Percentiles rank a stretch among this genome's conserved stretches.
phyloP scores from a whole-genome alignment of 306 rosid genomes.

The Hylodesmum podocarpum region DNA sequence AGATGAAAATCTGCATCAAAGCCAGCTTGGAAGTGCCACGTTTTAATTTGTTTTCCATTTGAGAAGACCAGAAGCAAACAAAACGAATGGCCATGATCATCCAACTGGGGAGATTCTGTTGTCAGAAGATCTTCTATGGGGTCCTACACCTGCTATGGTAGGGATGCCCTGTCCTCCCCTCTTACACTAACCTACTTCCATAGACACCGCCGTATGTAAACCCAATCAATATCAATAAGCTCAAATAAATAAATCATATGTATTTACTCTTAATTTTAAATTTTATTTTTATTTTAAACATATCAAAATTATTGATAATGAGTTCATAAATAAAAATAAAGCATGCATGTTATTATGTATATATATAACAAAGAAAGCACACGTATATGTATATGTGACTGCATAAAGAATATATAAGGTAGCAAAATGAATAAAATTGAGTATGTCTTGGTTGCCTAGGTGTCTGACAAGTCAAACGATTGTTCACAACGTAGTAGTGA shows the following conservation, averaged over 20 bases:
- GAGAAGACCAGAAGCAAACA: slow-evolving; percentile 34
- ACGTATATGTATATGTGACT: no score
- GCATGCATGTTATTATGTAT: neutral
- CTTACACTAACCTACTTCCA: slow-evolving; percentile 24
- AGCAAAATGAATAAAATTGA: no score
- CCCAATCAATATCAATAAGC: slow-evolving; percentile 5
- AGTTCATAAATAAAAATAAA: neutral
- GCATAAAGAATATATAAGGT: neutral
- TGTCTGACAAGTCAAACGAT: slow-evolving; percentile 32
- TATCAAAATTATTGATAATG: neutral
- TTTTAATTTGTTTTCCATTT: neutral
- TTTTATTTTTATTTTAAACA: neutral
- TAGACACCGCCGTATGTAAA: neutral
- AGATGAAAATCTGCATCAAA: slow-evolving; percentile 22
- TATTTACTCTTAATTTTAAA: neutral
- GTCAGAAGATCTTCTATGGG: slow-evolving; percentile 64
- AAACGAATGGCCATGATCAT: slow-evolving; percentile 44
- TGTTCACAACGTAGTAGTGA: slow-evolving; percentile 20
- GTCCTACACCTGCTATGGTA: slow-evolving; percentile 32
- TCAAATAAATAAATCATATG: no score
- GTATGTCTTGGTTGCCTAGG: no score
- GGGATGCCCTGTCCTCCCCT: slow-evolving; percentile 21
- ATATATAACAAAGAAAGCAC: neutral
- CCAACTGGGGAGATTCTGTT: slow-evolving; percentile 52
- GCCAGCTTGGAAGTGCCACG: slow-evolving; percentile 44